Evolutionary conservation across 192 early-diverging fungal species (phyloP).

Genomic region (Coemansia sp.): DNA sequence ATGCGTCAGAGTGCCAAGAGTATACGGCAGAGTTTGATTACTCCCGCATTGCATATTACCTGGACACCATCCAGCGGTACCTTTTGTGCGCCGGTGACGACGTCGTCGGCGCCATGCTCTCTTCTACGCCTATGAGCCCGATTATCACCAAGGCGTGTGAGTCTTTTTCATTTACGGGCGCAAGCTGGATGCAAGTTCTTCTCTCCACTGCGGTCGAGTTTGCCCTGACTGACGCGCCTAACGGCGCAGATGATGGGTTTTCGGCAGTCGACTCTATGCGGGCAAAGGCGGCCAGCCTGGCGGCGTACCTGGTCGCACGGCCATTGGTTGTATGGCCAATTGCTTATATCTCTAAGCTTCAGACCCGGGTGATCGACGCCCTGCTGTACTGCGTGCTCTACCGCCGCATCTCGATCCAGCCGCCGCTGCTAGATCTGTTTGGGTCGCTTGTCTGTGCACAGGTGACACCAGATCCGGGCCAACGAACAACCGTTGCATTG

Average conservation of each 20-base stretch:
- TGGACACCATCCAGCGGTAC: slow-evolving; percentile 32
- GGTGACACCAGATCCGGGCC: not conserved
- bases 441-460: slow-evolving; percentile 11
- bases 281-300: slow-evolving; percentile 26
- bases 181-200: slow-evolving; percentile 32
- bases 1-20: slow-evolving; percentile 27
- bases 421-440: slow-evolving; percentile 38
- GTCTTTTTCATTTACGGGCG: slow-evolving; percentile 2
- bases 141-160: slow-evolving; percentile 4
- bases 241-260: not conserved
- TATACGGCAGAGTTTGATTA: slow-evolving; percentile 27
- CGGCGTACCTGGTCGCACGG: slow-evolving; percentile 12
- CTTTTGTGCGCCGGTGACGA: slow-evolving; percentile 18
- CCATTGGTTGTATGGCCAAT: slow-evolving; percentile 27
- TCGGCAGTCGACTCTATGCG: slow-evolving; percentile 20
- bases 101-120: slow-evolving; percentile 12
- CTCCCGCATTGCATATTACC: slow-evolving; percentile 24
- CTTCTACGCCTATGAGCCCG: slow-evolving; percentile 5
- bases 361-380: slow-evolving; percentile 24
- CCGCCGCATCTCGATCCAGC: slow-evolving; percentile 25
- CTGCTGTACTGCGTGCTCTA: slow-evolving; percentile 39
- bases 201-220: slow-evolving; percentile 18
- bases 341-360: slow-evolving; percentile 13
- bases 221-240: slow-evolving; percentile 30
- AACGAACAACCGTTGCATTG: not conserved